Percentiles rank a stretch among this genome's conserved stretches.
These are phyloP conservation scores for Pluteus cervinus DNA, from an alignment of 768 basidiomycete genomes.

Conservation along the genomic window DNA sequence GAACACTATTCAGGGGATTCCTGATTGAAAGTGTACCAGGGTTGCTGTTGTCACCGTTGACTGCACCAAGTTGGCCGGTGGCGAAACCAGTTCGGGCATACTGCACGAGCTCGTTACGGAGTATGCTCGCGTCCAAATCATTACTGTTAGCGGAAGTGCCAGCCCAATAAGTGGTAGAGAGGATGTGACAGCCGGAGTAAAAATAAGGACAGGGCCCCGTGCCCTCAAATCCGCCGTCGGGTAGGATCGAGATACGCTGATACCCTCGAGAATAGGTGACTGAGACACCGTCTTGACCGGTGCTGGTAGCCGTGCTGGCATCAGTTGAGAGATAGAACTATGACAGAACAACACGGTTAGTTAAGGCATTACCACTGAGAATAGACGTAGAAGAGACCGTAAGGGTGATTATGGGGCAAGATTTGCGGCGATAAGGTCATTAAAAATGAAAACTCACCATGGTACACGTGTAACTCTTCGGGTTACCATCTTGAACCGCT, in stretches of 20 bases:
- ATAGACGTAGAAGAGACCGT: background rate
- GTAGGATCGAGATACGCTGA: slow-evolving; percentile 27
- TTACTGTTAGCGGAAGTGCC: slow-evolving; percentile 31
- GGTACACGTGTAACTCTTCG: slow-evolving; percentile 44
- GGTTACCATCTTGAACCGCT: slow-evolving; percentile 35
- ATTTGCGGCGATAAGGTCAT: background rate
- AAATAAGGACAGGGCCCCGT: slow-evolving; percentile 31
- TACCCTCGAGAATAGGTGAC: slow-evolving; percentile 45
- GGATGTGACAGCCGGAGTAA: slow-evolving; percentile 41
- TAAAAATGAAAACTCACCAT: slow-evolving; percentile 27
- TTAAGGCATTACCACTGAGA: too few relatives aligned
- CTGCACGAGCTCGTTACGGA: slow-evolving; percentile 33
- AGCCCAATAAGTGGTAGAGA: slow-evolving; percentile 30
- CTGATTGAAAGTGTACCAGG: slow-evolving; percentile 32
- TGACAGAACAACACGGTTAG: too few relatives aligned
- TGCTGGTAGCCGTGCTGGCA: slow-evolving; percentile 37
- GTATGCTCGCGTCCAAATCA: slow-evolving; percentile 35
- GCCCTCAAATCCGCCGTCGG: slow-evolving; percentile 40
- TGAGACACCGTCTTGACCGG: slow-evolving; percentile 36
- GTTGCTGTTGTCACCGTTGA: slow-evolving; percentile 26
- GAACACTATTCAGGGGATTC: slow-evolving; percentile 24
- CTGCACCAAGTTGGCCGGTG: slow-evolving; percentile 37
- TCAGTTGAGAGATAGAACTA: slow-evolving; percentile 41
- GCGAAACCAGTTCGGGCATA: slow-evolving; percentile 36
- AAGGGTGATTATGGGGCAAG: background rate